Base-by-base conservation (phyloP, 2,329 filamentous ascomycete genomes). In the Celoporthe dispersa region DNA sequence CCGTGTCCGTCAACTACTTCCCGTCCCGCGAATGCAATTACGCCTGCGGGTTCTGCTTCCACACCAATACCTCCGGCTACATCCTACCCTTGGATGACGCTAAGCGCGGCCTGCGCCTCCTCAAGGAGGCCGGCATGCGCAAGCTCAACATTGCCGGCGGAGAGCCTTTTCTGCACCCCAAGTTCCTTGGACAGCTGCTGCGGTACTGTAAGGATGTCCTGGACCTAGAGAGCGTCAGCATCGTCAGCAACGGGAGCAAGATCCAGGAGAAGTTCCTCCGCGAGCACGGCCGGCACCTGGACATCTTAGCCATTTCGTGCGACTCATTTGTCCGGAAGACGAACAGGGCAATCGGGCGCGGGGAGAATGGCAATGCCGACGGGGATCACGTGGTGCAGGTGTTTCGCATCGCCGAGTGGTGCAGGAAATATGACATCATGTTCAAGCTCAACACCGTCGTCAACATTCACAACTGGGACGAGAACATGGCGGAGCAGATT, bases 391-490 rank as follows among this genome's bases (percentile, higher is more conserved):
- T 87, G 19, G 65, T 70, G 25, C 79, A 82, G 66, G 78, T 88
- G 1, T 82, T 81, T 65, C 73, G 77, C 16, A 81, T 88, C 70
- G 75, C 77, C 5, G 75, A 76, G 7, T 84, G 83, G 81, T 88
- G 86, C 75, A 73, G 75, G 3, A 69, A 82, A 68, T 81, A 81
- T 33, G 80, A 80, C 1, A 82, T 88, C 75, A 85, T 82, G 76
- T 87, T 88, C 79, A 88, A 88, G 78, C 75, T 88, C 65, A 88
- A 88, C 77, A 88, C 86, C 0, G 86, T 88, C 0, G 81, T 88
- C 3, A 83, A 81, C 74, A 77, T 73, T 2, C 76, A 82, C 64
- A 88, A 88, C 73, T 84, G 78, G 75, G 66, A 82, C 2, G 86
- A 88, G 75, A 83, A 85, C 71, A 86, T 86, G 84, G 79, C 78